These are phyloP conservation scores for Phylloporus arenicola DNA, from an alignment of 768 basidiomycete genomes.

Conservation along the genomic window DNA sequence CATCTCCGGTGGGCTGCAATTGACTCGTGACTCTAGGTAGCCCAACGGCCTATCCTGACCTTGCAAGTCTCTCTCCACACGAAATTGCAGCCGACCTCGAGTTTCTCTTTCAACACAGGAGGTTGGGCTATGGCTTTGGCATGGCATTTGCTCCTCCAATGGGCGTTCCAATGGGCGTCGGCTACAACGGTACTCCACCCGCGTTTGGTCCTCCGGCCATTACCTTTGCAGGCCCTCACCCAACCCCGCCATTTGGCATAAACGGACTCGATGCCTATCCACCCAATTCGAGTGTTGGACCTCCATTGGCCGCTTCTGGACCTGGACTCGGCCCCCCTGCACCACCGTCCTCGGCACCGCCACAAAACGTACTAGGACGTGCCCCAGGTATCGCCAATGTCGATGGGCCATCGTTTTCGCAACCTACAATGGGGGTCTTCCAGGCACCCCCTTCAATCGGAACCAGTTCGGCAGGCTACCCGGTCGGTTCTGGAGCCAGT, in stretches of 20 bases:
- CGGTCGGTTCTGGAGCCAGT: slow-evolving; percentile 15
- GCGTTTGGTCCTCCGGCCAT: slow-evolving; percentile 15
- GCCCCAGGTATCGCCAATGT: slow-evolving; percentile 9
- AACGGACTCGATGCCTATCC: slow-evolving; percentile 22
- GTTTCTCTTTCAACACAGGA: slow-evolving; percentile 43
- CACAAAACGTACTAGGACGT: slow-evolving; percentile 10
- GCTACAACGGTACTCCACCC: slow-evolving; percentile 13
- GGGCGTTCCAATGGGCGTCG: slow-evolving; percentile 17
- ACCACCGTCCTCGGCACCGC: slow-evolving; percentile 4
- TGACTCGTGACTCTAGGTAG: slow-evolving; percentile 39
- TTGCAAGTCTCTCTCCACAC: slow-evolving; percentile 37
- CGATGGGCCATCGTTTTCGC: slow-evolving; percentile 18
- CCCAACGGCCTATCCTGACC: slow-evolving; percentile 29
- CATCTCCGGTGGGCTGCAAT: no score
- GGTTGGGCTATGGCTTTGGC: slow-evolving; percentile 23
- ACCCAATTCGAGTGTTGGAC: slow-evolving; percentile 4
- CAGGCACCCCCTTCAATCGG: slow-evolving; percentile 21
- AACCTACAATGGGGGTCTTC: slow-evolving; percentile 27
- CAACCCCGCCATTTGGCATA: slow-evolving; percentile 16
- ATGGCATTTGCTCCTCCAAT: slow-evolving; percentile 22
- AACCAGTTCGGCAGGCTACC: slow-evolving; percentile 15
- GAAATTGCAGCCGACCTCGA: slow-evolving; percentile 54
- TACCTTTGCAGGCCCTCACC: slow-evolving; percentile 13
- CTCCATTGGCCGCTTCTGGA: slow-evolving; percentile 8
- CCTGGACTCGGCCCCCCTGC: slow-evolving; percentile 4